A percentile compares a stretch with the other conserved stretches of the same genome.
Evolutionary conservation across 1,284 basidiomycete species (phyloP).

Genomic region (Pterula multifida): DNA sequence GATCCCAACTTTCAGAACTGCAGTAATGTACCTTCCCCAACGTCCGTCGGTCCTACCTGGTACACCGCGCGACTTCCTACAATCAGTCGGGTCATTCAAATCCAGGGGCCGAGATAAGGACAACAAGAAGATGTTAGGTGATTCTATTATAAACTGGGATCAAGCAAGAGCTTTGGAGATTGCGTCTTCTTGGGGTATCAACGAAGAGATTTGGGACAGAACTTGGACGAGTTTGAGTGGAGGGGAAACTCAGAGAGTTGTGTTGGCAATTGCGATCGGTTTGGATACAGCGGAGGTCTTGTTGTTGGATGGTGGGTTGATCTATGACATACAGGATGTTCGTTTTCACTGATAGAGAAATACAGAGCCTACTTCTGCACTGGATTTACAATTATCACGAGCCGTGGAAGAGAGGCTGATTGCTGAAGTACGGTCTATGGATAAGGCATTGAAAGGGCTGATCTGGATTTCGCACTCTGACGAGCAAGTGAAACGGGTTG

Average conservation of each 20-base stretch:
- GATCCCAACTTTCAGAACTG: conserved; percentile 64
- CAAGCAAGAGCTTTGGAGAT: conserved; percentile 26
- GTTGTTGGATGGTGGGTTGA: conserved; percentile 64
- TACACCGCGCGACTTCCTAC: conserved; percentile 64
- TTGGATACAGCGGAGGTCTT: conserved; percentile 67
- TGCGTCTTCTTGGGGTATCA: conserved; percentile 58
- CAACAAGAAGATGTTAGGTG: conserved; percentile 20
- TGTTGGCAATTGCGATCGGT: conserved; percentile 62
- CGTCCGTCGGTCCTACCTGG: conserved; percentile 74
- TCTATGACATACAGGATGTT: conserved; percentile 3
- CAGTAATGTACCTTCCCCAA: conserved; percentile 77
- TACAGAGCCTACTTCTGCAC: conserved; percentile 76
- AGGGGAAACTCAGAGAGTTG: conserved; percentile 75
- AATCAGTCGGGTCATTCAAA: conserved; percentile 40
- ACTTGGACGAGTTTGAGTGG: conserved; percentile 72
- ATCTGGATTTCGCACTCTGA: conserved; percentile 83
- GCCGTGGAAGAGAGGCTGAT: conserved; percentile 55
- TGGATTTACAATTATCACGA: conserved; percentile 58
- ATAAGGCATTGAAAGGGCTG: conserved; percentile 53
- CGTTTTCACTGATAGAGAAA: too few relatives aligned
- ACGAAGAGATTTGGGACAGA: conserved; percentile 59
- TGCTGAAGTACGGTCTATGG: conserved; percentile 33
- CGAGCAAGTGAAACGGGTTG: conserved; percentile 65
- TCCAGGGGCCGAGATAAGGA: conserved; percentile 29
- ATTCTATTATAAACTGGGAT: conserved; percentile 17